These are phyloP conservation scores for Avicennia marina DNA, from an alignment of 257 asterid genomes.

Conservation along the genomic window DNA sequence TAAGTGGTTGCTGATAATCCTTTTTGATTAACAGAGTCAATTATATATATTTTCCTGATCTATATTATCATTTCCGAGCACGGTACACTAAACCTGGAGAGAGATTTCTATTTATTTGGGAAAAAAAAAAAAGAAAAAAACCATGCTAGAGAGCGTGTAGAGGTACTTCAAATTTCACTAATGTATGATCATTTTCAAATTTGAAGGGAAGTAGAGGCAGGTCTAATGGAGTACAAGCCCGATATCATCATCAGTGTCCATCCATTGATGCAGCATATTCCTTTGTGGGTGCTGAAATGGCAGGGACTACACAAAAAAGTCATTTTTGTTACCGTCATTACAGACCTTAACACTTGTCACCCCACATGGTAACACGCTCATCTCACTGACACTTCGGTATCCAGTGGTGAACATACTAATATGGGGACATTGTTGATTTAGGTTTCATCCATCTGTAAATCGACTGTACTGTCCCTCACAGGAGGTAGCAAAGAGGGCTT, in stretches of 20 bases:
- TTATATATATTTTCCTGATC: too few species aligned
- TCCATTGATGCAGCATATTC: conserved; percentile 99
- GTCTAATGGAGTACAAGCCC: conserved; percentile 96
- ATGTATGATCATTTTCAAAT: not conserved
- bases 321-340: conserved; percentile 82
- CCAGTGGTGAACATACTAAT: conserved; percentile 5
- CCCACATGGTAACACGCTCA: conserved; percentile 69
- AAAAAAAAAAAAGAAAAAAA: too few species aligned
- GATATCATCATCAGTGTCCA: conserved; percentile 94
- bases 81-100: too few species aligned
- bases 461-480: conserved; percentile 87
- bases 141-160: too few species aligned
- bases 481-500: conserved; percentile 80
- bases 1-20: too few species aligned
- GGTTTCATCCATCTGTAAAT: conserved; percentile 93
- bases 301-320: conserved; percentile 88
- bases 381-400: not conserved
- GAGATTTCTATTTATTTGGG: too few species aligned
- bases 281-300: conserved; percentile 97
- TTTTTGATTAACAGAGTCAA: too few species aligned
- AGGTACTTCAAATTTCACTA: not conserved
- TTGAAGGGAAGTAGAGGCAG: conserved; percentile 90
- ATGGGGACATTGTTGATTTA: conserved; percentile 7
- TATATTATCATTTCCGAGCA: too few species aligned
- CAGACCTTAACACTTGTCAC: conserved; percentile 90